Conservation (phyloP, 2,329 filamentous ascomycete species). For the Phialemonium atrogriseum region DNA sequence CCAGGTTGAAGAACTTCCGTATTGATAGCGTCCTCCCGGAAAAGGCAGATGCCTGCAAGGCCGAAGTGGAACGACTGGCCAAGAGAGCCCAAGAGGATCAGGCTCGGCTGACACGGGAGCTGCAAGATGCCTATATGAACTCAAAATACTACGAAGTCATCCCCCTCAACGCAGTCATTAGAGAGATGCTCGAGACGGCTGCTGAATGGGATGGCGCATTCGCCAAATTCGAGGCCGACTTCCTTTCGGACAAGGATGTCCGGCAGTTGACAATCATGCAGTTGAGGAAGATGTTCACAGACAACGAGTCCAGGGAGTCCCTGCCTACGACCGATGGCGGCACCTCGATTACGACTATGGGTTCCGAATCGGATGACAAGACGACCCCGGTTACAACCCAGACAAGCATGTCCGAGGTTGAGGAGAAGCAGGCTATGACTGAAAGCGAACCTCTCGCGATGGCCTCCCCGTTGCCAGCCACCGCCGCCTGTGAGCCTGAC, state of each 20-base stretch:
- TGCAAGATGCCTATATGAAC: slow-evolving; percentile 86
- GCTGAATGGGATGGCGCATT: slow-evolving; percentile 91
- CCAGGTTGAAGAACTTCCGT: slow-evolving; percentile 78
- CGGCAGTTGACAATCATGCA: slow-evolving; percentile 85
- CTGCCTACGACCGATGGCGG: slow-evolving; percentile 59
- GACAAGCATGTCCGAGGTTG: slow-evolving; percentile 11
- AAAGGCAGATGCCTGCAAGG: slow-evolving; percentile 72
- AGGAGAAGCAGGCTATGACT: slow-evolving; percentile 1
- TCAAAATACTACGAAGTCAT: slow-evolving; percentile 97
- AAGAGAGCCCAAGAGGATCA: slow-evolving; percentile 83
- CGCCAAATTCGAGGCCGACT: slow-evolving; percentile 83
- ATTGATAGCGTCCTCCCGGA: slow-evolving; percentile 86
- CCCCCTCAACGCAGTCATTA: slow-evolving; percentile 79
- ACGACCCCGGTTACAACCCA: slow-evolving; percentile 29
- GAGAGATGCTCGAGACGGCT: slow-evolving; percentile 86
- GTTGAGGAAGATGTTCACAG: slow-evolving; percentile 88
- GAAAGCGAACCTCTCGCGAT: not conserved
- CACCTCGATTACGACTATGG: slow-evolving; percentile 10
- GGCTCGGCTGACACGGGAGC: slow-evolving; percentile 58
- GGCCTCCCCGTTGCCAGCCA: slow-evolving; percentile 10
- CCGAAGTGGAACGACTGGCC: slow-evolving; percentile 69
- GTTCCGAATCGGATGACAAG: slow-evolving; percentile 38
- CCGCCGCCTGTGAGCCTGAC: slow-evolving; percentile 4
- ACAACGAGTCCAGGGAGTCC: slow-evolving; percentile 76
- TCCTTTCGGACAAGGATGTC: slow-evolving; percentile 95